Conservation (phyloP, 768 basidiomycete species). For the Xanthoconium purpureum region DNA sequence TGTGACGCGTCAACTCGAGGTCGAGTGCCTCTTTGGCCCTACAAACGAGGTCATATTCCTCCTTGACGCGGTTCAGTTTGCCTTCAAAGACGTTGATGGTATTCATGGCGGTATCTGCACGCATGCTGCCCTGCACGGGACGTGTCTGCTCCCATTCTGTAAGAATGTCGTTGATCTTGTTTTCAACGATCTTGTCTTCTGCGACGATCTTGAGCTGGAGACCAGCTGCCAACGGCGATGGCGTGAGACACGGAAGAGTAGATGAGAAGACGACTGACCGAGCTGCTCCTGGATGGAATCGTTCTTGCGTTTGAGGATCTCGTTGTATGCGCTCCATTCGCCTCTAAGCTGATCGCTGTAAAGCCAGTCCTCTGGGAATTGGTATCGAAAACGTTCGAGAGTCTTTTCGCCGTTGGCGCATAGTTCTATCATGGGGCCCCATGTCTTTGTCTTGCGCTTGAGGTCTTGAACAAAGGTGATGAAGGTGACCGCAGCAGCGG, state of each 20-base stretch:
- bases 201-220: constrained; percentile 99
- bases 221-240: constrained; percentile 55
- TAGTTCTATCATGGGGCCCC: constrained; percentile 94
- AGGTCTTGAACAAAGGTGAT: constrained; percentile 99
- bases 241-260: constrained; percentile 3
- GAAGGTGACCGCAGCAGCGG: constrained; percentile 96
- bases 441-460: constrained; percentile 94
- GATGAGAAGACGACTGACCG: constrained; percentile 46
- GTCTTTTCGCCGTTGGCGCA: constrained; percentile 96
- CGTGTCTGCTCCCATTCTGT: constrained; percentile 94
- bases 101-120: constrained; percentile 94
- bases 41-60: constrained; percentile 93
- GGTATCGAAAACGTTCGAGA: constrained; percentile 93
- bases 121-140: constrained; percentile 94
- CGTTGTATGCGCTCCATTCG: constrained; percentile 98
- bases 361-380: constrained; percentile 96
- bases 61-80: constrained; percentile 83
- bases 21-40: constrained; percentile 96
- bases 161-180: constrained; percentile 88
- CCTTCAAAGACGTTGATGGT: constrained; percentile 94
- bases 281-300: constrained; percentile 98
- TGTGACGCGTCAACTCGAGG: constrained; percentile 85
- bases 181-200: constrained; percentile 96
- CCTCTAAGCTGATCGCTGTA: constrained; percentile 96
- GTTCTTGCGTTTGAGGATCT: constrained; percentile 96